Conservation (phyloP, 1,139 yeast species). For the Meyerozyma elateridarum region DNA sequence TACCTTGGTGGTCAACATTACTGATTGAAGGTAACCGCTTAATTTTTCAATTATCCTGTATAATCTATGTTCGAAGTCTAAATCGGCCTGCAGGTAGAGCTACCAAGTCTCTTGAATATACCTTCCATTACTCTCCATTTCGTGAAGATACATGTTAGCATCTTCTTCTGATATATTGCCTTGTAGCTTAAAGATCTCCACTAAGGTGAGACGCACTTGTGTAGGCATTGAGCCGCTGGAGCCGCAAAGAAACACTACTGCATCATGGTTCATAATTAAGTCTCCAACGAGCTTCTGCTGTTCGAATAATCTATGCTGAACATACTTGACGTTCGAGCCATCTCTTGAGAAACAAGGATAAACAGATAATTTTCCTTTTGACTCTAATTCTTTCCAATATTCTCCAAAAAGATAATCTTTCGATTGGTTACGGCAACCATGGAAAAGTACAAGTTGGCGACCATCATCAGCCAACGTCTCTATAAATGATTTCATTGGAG, state of each 20-base stretch:
- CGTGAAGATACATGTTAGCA: constrained; percentile 48
- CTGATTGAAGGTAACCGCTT: too few species aligned
- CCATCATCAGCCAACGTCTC: constrained; percentile 23
- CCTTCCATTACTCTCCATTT: constrained; percentile 62
- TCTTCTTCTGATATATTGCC: constrained; percentile 34
- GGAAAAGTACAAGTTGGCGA: constrained; percentile 47
- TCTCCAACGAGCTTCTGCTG: constrained; percentile 45
- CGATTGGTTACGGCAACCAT: constrained; percentile 66
- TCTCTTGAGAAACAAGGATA: constrained; percentile 21
- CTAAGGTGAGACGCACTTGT: constrained; percentile 74
- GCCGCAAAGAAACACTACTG: constrained; percentile 77
- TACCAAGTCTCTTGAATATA: constrained; percentile 94
- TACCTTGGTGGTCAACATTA: too few species aligned
- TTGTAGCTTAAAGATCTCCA: constrained; percentile 49
- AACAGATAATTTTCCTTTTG: constrained; percentile 19
- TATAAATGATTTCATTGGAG: constrained; percentile 75
- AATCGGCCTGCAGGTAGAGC: too few species aligned
- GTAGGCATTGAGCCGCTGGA: constrained; percentile 94
- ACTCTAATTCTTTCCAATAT: constrained; percentile 42
- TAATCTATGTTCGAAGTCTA: too few species aligned
- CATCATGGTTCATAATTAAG: constrained; percentile 49
- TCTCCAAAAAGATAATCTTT: constrained; percentile 67
- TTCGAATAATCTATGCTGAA: constrained; percentile 64
- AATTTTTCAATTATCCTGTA: too few species aligned
- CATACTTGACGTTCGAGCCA: constrained; percentile 46